Conservation (phyloP, 305 asterid genomes). For the Andrographis paniculata region DNA sequence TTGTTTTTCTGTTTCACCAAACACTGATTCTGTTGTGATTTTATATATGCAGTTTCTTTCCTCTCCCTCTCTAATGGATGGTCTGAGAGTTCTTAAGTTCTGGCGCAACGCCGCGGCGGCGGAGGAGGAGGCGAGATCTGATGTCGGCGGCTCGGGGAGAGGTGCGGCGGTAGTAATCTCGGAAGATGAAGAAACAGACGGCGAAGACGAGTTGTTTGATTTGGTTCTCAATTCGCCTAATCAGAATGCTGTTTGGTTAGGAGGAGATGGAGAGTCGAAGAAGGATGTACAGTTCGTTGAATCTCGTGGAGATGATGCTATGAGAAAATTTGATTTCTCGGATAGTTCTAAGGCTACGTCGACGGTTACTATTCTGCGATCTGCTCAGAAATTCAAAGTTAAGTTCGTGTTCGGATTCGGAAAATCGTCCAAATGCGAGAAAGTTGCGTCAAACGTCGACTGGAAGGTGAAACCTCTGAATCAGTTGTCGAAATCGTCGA, state of each 20-base stretch:
- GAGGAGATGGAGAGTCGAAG: conserved; percentile 9
- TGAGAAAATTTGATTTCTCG: conserved; percentile 24
- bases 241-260: conserved; percentile 6
- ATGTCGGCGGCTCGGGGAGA: conserved; percentile 22
- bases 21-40: no score
- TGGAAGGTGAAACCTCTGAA: conserved; percentile 20
- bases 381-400: conserved; percentile 45
- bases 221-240: conserved; percentile 42
- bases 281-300: conserved; percentile 28
- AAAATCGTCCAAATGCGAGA: conserved; percentile 36
- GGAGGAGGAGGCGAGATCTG: conserved; percentile 20
- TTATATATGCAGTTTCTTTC: no score
- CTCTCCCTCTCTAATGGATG: conserved; percentile 34
- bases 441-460: conserved; percentile 20
- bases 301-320: conserved; percentile 40
- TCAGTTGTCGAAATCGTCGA: conserved; percentile 29
- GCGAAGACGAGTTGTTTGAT: conserved; percentile 63
- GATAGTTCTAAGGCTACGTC: conserved; percentile 28
- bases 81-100: conserved; percentile 45
- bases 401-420: conserved; percentile 44
- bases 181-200: conserved; percentile 40
- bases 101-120: conserved; percentile 29
- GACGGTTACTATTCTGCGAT: conserved; percentile 28
- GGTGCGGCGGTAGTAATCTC: conserved; percentile 24
- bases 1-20: no score